Conservation (phyloP, 2,329 filamentous ascomycete species). For the Colletotrichum coccodes region DNA sequence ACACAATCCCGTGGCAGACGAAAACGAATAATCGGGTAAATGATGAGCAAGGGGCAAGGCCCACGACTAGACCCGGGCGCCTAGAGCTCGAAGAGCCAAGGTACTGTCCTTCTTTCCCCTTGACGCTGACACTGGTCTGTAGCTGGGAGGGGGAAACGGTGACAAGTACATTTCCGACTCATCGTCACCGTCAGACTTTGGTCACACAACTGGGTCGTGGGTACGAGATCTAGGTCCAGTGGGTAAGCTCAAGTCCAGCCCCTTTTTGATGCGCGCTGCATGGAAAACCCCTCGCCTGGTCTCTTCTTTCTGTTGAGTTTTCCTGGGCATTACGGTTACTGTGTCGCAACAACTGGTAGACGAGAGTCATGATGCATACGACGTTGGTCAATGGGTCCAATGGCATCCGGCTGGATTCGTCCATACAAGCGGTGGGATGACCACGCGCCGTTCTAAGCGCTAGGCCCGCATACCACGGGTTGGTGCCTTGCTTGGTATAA, state of each 20-base stretch:
- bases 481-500: background rate
- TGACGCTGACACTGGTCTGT: background rate
- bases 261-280: background rate
- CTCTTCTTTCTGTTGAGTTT: background rate
- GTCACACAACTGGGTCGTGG: background rate
- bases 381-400: background rate
- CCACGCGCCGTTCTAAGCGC: conserved; percentile 5
- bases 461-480: conserved; percentile 24
- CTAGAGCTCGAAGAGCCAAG: background rate
- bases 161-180: conserved; percentile 21
- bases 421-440: background rate
- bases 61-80: background rate
- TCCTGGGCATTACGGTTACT: background rate
- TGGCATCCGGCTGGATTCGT: conserved; percentile 14
- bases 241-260: background rate
- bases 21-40: conserved; percentile 9
- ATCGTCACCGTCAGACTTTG: background rate
- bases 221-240: background rate
- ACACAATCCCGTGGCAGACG: conserved; percentile 4
- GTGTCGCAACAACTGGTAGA: background rate
- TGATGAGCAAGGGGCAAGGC: background rate
- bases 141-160: background rate
- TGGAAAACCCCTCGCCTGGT: background rate
- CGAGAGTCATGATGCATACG: conserved; percentile 17
- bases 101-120: background rate